phyloP scores from a whole-genome alignment of 306 rosid genomes.

The Ziziphus jujuba region DNA sequence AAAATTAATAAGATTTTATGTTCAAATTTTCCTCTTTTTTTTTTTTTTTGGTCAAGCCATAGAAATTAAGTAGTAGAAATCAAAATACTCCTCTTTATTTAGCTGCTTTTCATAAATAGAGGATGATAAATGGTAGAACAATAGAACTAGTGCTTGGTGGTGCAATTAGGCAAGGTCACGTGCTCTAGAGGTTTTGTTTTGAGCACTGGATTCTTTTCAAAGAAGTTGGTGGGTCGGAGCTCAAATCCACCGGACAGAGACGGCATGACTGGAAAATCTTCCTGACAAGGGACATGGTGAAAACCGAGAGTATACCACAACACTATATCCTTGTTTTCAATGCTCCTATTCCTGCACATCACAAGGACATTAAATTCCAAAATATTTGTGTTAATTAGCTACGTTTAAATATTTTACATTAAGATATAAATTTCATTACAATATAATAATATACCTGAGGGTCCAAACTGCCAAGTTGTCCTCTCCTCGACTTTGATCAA shows the following conservation, averaged over 20 bases:
- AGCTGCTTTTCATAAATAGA: too few species aligned
- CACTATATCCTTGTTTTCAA: background rate
- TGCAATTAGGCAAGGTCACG: slow-evolving; percentile 15
- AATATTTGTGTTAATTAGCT: too few species aligned
- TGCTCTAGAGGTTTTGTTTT: background rate
- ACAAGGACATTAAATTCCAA: too few species aligned
- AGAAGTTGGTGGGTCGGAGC: background rate
- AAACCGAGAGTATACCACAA: background rate
- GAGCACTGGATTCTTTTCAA: background rate
- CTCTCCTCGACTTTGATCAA: slow-evolving; percentile 55
- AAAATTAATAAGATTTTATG: too few species aligned
- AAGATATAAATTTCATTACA: too few species aligned
- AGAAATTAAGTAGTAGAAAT: too few species aligned
- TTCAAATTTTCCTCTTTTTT: too few species aligned
- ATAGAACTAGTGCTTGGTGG: background rate
- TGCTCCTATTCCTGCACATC: background rate
- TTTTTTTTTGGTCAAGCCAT: too few species aligned
- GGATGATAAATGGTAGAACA: background rate
- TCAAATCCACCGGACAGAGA: background rate
- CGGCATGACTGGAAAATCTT: background rate
- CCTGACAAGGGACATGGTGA: background rate
- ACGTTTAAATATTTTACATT: too few species aligned
- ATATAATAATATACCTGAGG: slow-evolving; percentile 7
- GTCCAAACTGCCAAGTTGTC: slow-evolving; percentile 57
- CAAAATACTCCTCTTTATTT: too few species aligned